Evolutionary conservation across 2,329 filamentous ascomycete genomes (phyloP).

Genomic region (Fusarium solani-melongenae): DNA sequence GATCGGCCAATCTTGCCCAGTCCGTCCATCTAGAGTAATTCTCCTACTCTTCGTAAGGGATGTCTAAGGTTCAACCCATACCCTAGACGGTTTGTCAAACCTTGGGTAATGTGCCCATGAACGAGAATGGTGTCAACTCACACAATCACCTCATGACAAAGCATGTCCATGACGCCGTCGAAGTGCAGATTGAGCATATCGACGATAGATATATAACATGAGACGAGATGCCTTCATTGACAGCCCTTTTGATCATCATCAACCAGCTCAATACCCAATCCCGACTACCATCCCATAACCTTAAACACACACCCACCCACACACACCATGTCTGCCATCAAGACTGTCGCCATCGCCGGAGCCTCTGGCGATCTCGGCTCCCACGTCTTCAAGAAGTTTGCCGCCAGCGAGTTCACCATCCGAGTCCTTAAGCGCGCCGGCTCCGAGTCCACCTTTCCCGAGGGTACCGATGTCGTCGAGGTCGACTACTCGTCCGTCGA

Average conservation of each 20-base stretch:
- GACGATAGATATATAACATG: not conserved
- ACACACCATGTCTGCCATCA: conserved; percentile 46
- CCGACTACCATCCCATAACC: not conserved
- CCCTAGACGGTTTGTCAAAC: not conserved
- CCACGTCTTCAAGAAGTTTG: conserved; percentile 45
- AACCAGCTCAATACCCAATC: not conserved
- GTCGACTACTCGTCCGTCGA: conserved; percentile 56
- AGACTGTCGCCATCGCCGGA: conserved; percentile 53
- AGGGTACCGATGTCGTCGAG: conserved; percentile 45
- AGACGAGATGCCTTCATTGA: not conserved
- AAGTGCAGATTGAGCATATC: not conserved
- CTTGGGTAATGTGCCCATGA: not conserved
- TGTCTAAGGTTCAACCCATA: not conserved
- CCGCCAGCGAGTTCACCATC: conserved; percentile 49
- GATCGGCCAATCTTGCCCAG: not conserved
- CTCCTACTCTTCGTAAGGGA: not conserved
- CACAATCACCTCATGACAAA: not conserved
- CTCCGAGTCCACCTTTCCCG: conserved; percentile 52
- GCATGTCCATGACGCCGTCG: not conserved
- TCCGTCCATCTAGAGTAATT: not conserved
- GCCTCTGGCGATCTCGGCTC: conserved; percentile 51
- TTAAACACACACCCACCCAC: not conserved
- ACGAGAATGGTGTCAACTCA: not conserved
- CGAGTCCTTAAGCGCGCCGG: conserved; percentile 51
- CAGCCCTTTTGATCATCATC: not conserved